Conservation (phyloP, 495 filamentous ascomycete genomes). For the Hypoxylon fuscum region DNA sequence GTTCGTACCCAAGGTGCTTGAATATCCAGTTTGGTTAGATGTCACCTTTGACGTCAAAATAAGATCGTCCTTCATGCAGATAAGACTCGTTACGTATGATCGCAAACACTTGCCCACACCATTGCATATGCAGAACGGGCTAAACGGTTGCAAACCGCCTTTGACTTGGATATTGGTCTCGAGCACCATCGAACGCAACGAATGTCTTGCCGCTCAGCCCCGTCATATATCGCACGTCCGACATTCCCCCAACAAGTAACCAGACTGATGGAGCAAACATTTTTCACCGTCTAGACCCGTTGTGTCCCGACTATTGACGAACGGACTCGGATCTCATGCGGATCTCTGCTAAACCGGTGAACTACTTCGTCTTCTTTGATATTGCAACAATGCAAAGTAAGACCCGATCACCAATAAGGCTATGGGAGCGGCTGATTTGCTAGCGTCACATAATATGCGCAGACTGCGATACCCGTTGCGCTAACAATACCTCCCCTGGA, state of each 20-base stretch:
- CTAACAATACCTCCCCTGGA: no score
- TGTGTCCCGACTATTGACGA: neutral
- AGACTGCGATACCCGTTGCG: no score
- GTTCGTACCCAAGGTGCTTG: neutral
- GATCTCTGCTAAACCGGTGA: no score
- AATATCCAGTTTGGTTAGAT: neutral
- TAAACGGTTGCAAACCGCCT: conserved; percentile 8
- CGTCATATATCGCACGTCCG: conserved; percentile 15
- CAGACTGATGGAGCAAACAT: neutral
- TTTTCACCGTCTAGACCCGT: no score
- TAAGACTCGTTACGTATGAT: conserved; percentile 26
- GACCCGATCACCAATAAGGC: no score
- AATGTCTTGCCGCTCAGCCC: conserved; percentile 33
- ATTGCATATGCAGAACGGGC: conserved; percentile 6
- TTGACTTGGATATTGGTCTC: conserved; percentile 1
- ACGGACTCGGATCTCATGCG: neutral
- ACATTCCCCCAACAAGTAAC: neutral
- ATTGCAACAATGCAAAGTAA: no score
- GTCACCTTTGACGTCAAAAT: conserved; percentile 19
- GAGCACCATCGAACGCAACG: conserved; percentile 8
- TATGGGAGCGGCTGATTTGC: no score
- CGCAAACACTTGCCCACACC: conserved; percentile 35
- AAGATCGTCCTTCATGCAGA: conserved; percentile 6
- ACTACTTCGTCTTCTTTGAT: no score
- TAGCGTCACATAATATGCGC: no score